These are phyloP conservation scores for Tetrapisispora iriomotensis DNA, from an alignment of 805 yeast genomes.

Conservation along the genomic window DNA sequence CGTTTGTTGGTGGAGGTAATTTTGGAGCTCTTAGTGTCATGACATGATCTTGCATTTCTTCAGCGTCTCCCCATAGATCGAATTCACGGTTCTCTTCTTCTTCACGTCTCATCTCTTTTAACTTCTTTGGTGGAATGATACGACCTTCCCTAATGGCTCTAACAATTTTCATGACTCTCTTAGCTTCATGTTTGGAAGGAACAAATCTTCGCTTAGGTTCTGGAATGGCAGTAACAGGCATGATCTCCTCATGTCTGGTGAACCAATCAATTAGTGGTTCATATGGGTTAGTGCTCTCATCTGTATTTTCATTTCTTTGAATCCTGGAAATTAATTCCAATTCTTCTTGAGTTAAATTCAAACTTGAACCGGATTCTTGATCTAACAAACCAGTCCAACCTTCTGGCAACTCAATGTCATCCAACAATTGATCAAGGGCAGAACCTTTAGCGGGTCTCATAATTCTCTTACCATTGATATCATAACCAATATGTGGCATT, in stretches of 20 bases:
- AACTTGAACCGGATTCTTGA: conserved; percentile 72
- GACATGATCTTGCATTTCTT: conserved; percentile 55
- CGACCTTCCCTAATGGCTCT: conserved; percentile 94
- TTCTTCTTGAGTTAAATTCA: conserved; percentile 81
- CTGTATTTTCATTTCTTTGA: conserved; percentile 77
- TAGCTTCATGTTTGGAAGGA: conserved; percentile 95
- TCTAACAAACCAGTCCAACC: conserved; percentile 98
- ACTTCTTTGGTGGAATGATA: conserved; percentile 62
- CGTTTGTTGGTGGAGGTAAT: conserved; percentile 90
- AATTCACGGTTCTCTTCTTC: conserved; percentile 43
- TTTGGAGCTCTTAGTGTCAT: conserved; percentile 95
- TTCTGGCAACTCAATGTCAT: conserved; percentile 86
- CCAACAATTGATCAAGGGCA: conserved; percentile 84
- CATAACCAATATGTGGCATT: conserved; percentile 95
- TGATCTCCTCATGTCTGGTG: conserved; percentile 68
- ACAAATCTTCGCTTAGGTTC: conserved; percentile 96
- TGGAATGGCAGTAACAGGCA: conserved; percentile 89
- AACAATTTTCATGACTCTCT: conserved; percentile 91
- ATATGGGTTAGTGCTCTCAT: conserved; percentile 72
- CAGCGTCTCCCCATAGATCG: conserved; percentile 81
- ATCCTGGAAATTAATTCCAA: conserved; percentile 78
- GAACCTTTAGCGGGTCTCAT: conserved; percentile 98
- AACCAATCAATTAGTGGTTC: conserved; percentile 96
- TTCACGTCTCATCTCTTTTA: conserved; percentile 41
- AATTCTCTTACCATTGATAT: conserved; percentile 92